Percentiles rank a stretch among this genome's conserved stretches.
These are phyloP conservation scores for Ophiostoma quercus DNA, from an alignment of 2,329 filamentous ascomycete species.

Conservation along the genomic window DNA sequence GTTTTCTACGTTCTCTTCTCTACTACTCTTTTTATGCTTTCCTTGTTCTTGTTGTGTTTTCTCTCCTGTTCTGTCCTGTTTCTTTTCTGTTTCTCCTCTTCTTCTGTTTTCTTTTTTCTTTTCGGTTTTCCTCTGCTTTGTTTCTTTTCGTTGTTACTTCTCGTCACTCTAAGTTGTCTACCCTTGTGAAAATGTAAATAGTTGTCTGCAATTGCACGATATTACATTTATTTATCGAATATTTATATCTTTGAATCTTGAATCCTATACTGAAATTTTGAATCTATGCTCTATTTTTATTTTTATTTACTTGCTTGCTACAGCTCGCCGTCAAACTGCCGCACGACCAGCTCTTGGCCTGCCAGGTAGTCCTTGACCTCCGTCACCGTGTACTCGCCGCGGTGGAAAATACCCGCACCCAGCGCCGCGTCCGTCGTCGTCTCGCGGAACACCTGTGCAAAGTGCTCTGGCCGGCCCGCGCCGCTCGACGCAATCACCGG, in stretches of 20 bases:
- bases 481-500: constrained; percentile 94
- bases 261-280: too few relatives aligned
- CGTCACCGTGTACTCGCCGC: constrained; percentile 88
- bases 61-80: too few relatives aligned
- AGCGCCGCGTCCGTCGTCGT: constrained; percentile 88
- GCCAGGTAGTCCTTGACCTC: constrained; percentile 84
- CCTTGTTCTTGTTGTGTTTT: too few relatives aligned
- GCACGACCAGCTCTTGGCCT: constrained; percentile 67
- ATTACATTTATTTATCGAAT: too few relatives aligned
- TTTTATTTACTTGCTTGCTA: constrained; percentile 22
- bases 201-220: not conserved
- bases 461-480: constrained; percentile 81
- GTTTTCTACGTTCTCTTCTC: too few relatives aligned
- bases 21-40: too few relatives aligned
- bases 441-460: constrained; percentile 80
- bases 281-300: constrained; percentile 13
- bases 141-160: too few relatives aligned
- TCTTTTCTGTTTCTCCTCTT: too few relatives aligned
- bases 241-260: too few relatives aligned
- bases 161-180: not conserved
- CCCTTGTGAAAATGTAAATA: not conserved
- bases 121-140: too few relatives aligned
- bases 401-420: constrained; percentile 95
- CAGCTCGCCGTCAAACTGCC: constrained; percentile 63
- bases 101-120: too few relatives aligned